Evolutionary conservation across 2,329 filamentous ascomycete genomes (phyloP).

Genomic region (Aureobasidium zeae): DNA sequence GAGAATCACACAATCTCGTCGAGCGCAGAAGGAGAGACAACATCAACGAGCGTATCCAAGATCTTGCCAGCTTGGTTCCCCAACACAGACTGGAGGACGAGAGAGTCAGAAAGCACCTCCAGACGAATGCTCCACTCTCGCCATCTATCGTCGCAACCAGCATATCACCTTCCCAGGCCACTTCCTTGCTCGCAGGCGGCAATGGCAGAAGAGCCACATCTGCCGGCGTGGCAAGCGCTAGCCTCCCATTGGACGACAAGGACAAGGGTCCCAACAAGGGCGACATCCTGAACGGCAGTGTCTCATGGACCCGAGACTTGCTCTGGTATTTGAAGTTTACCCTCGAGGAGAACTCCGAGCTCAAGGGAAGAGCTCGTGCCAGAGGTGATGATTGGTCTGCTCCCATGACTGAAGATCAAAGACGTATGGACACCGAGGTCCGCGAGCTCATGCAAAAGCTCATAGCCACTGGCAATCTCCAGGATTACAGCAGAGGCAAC

Average conservation of each 20-base stretch:
- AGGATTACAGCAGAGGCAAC: constrained; percentile 63
- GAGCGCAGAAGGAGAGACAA: constrained; percentile 92
- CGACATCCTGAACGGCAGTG: constrained; percentile 92
- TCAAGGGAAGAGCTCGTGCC: constrained; percentile 64
- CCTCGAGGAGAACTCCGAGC: constrained; percentile 78
- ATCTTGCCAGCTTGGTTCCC: constrained; percentile 87
- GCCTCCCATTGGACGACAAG: constrained; percentile 88
- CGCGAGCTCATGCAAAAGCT: constrained; percentile 79
- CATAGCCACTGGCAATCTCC: constrained; percentile 37
- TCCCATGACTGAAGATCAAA: constrained; percentile 81
- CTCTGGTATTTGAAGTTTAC: constrained; percentile 95
- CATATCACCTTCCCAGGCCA: constrained; percentile 64
- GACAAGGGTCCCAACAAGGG: constrained; percentile 99
- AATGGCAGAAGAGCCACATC: constrained; percentile 62
- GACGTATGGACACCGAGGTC: constrained; percentile 89
- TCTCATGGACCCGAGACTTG: constrained; percentile 92
- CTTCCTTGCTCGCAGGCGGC: constrained; percentile 77
- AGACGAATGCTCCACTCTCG: constrained; percentile 83
- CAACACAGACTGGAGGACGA: constrained; percentile 90
- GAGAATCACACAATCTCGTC: constrained; percentile 93
- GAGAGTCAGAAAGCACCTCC: constrained; percentile 88
- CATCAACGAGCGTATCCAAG: constrained; percentile 97
- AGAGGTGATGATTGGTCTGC: constrained; percentile 71
- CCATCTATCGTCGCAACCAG: constrained; percentile 65
- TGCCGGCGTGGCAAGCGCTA: constrained; percentile 78